Conservation (phyloP, 352 stramenopile species). For the Thraustochytrium sp. region DNA sequence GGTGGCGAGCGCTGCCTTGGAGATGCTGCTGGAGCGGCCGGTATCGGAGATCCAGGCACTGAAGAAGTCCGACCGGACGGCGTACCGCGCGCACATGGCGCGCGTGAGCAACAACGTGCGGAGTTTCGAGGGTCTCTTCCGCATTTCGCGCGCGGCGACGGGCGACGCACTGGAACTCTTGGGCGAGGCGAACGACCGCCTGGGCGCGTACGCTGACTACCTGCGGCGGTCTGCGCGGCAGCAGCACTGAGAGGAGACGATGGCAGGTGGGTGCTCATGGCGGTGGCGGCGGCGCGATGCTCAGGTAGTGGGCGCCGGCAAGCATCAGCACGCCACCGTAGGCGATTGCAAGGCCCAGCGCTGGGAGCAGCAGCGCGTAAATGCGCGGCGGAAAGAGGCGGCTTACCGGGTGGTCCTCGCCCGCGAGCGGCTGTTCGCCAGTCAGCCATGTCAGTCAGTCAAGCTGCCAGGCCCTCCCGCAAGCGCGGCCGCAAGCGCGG, state of each 20-base stretch:
- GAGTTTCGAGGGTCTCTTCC: not conserved
- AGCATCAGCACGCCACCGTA: not conserved
- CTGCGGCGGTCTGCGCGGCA: not conserved
- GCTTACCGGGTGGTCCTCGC: not conserved
- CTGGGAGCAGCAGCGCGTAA: slow-evolving; percentile 7
- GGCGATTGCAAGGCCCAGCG: not conserved
- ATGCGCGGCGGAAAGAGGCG: not conserved
- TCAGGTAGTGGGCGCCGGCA: not conserved
- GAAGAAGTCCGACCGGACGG: not conserved
- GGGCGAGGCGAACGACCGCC: not conserved
- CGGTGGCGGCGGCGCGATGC: too few species aligned
- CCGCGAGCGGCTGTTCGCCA: not conserved
- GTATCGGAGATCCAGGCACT: not conserved
- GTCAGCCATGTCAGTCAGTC: not conserved
- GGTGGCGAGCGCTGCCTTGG: not conserved
- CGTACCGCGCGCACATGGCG: not conserved
- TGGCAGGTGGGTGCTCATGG: too few species aligned
- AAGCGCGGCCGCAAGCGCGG: too few species aligned
- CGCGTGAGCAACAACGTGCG: not conserved
- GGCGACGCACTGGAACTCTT: not conserved
- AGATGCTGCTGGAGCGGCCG: not conserved
- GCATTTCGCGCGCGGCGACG: not conserved
- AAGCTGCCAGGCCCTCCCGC: too few species aligned
- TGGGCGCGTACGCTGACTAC: not conserved
- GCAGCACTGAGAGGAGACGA: too few species aligned